Conservation (phyloP, 805 yeast species). For the Teunomyces gatunensis region DNA sequence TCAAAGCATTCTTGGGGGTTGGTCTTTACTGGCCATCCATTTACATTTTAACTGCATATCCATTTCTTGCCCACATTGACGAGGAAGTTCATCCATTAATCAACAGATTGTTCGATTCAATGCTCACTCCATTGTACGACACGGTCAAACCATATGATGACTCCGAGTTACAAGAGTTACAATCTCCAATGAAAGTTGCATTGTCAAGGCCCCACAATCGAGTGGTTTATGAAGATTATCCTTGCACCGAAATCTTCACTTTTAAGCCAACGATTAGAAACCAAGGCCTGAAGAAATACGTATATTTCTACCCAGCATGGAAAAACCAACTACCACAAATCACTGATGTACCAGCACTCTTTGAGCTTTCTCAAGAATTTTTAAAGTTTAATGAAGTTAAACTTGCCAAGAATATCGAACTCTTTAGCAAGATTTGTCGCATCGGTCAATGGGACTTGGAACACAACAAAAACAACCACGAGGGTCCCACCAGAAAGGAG, state of each 20-base stretch:
- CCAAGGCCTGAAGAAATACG: slow-evolving; percentile 22
- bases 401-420: slow-evolving; percentile 44
- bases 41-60: slow-evolving; percentile 56
- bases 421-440: slow-evolving; percentile 60
- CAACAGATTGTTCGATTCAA: slow-evolving; percentile 46
- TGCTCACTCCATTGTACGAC: slow-evolving; percentile 49
- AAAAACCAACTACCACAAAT: slow-evolving; percentile 34
- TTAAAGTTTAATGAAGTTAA: slow-evolving; percentile 55
- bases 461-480: slow-evolving; percentile 6
- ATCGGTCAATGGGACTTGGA: slow-evolving; percentile 46
- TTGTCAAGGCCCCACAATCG: slow-evolving; percentile 23
- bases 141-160: slow-evolving; percentile 17
- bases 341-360: slow-evolving; percentile 41
- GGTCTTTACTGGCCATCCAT: slow-evolving; percentile 66
- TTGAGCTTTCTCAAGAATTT: slow-evolving; percentile 46
- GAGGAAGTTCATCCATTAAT: slow-evolving; percentile 47
- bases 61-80: slow-evolving; percentile 56
- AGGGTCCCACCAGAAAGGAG: slow-evolving; percentile 10
- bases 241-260: slow-evolving; percentile 17
- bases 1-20: slow-evolving; percentile 52
- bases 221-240: slow-evolving; percentile 26
- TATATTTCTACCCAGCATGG: slow-evolving; percentile 55
- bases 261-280: slow-evolving; percentile 29
- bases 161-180: slow-evolving; percentile 20
- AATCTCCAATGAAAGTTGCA: slow-evolving; percentile 20